phyloP scores from a whole-genome alignment of 2,329 filamentous ascomycete genomes.

The Aspergillus ochraceoroseus region DNA sequence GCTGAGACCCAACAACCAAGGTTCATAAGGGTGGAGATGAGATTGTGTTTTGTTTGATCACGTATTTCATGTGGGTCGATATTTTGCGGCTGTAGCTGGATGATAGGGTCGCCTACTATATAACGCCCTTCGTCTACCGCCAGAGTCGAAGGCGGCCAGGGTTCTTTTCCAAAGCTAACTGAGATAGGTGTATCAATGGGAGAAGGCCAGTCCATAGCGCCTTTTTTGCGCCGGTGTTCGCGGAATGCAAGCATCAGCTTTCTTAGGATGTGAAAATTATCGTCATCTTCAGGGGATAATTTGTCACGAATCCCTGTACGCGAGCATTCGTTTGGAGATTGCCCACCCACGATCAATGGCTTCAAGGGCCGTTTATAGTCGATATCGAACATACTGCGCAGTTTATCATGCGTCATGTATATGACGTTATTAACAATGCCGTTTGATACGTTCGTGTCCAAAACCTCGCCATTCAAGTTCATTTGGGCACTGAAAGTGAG shows the following conservation, averaged over 20 bases:
- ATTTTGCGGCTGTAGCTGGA: slow-evolving; percentile 30
- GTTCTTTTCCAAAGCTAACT: slow-evolving; percentile 24
- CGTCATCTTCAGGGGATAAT: slow-evolving; percentile 33
- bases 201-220: slow-evolving; percentile 35
- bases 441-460: slow-evolving; percentile 52
- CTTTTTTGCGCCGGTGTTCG: slow-evolving; percentile 35
- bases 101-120: slow-evolving; percentile 42
- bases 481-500: slow-evolving; percentile 59
- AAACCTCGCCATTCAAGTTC: slow-evolving; percentile 47
- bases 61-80: slow-evolving; percentile 36
- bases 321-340: slow-evolving; percentile 19
- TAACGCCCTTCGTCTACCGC: slow-evolving; percentile 31
- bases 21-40: slow-evolving; percentile 52
- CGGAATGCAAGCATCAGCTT: slow-evolving; percentile 40
- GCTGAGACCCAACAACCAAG: slow-evolving; percentile 44
- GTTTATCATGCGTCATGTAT: slow-evolving; percentile 46
- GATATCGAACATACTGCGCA: slow-evolving; percentile 39
- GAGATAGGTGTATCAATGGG: slow-evolving; percentile 21
- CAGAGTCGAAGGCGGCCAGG: slow-evolving; percentile 27
- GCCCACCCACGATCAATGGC: slow-evolving; percentile 32
- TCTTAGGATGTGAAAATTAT: slow-evolving; percentile 34
- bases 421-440: slow-evolving; percentile 54
- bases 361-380: slow-evolving; percentile 16
- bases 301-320: slow-evolving; percentile 25
- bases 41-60: slow-evolving; percentile 37